Base-by-base conservation (phyloP, 2,329 filamentous ascomycete species). In the Ambrosiella cleistominuta region DNA sequence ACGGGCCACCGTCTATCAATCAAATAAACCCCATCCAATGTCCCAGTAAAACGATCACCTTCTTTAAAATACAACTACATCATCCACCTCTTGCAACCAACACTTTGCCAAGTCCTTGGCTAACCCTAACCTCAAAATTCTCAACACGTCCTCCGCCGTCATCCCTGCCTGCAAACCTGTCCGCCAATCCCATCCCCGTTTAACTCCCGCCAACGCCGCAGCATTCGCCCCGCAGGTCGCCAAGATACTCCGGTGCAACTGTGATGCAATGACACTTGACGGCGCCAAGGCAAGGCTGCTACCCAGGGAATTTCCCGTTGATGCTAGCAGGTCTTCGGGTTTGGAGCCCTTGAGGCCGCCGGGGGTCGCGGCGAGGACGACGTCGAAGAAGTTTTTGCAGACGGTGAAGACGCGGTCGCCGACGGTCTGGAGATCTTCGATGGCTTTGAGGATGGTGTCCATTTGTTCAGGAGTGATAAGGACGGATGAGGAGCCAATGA, bases 401-500 rank as follows among this genome's bases (percentile, higher is more conserved):
- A 85, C 82, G 0, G 75, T 72, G 66, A 83, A 88, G 7, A 95
- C 83, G 55, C 84, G 78, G 15, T 80, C 77, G 5, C 82, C 75
- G 13, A 93, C 84, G 0, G 86, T 86, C 68, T 91, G 77, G 13
- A 91, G 72, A 67, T 93, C 87, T 68, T 93, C 87, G 56, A 89
- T 77, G 0, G 86, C 85, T 63, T 86, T 85, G 61, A 93, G 79
- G 27, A 93, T 74, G 15, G 76, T 76, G 63, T 88, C 84, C 64
- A 91, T 82, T 66, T 95, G 86, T 15, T 80, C 75, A 5, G 85
- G 75, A 0, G 78, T 81, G 54, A 95, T 74, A n/a, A 82, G 65
- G 1, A 70, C 65, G 0, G 71, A 69, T 11, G 58, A 37, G 35
- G 56, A 44, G 65, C 83, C n/a, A 61, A 94, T 73, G 61, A 95